Percentiles rank a stretch among this genome's conserved stretches.
Conservation (phyloP, 75 land plant species). For the Selaginella moellendorffii region DNA sequence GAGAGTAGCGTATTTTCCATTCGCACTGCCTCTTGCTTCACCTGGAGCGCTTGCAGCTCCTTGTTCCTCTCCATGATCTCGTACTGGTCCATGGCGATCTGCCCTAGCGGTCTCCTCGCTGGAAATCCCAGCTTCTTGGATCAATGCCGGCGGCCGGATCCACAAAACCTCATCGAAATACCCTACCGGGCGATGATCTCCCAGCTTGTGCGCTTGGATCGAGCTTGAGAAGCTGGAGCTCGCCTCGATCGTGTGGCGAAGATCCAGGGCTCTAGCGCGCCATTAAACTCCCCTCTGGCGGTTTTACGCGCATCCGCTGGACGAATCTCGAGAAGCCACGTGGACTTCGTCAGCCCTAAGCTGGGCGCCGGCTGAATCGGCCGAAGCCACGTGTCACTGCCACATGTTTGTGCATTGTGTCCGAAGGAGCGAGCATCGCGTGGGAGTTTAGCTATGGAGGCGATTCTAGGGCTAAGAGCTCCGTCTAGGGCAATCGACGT, state of each 20-base stretch:
- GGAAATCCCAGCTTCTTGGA: no score
- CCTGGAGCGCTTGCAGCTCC: neutral
- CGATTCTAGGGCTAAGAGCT: no score
- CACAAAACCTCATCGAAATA: no score
- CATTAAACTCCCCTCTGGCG: neutral
- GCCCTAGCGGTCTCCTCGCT: no score
- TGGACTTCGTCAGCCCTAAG: neutral
- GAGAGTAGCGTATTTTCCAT: neutral
- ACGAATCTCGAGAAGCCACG: neutral
- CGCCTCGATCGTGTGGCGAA: no score
- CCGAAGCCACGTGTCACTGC: neutral
- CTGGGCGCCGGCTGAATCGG: neutral
- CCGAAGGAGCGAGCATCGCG: neutral
- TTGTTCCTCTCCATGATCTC: neutral
- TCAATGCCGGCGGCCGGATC: no score
- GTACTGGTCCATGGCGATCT: neutral
- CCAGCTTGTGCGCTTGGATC: no score
- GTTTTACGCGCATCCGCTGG: conserved; percentile 2
- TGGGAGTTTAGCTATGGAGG: no score
- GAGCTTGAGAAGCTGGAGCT: no score
- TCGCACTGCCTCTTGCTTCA: neutral
- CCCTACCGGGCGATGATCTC: no score
- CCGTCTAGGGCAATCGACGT: no score
- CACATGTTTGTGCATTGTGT: neutral
- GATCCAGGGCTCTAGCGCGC: neutral